Percentiles rank a stretch among this genome's conserved stretches.
These are phyloP conservation scores for Kalmusia sp. DNA, from an alignment of 2,329 filamentous ascomycete species.

Conservation along the genomic window DNA sequence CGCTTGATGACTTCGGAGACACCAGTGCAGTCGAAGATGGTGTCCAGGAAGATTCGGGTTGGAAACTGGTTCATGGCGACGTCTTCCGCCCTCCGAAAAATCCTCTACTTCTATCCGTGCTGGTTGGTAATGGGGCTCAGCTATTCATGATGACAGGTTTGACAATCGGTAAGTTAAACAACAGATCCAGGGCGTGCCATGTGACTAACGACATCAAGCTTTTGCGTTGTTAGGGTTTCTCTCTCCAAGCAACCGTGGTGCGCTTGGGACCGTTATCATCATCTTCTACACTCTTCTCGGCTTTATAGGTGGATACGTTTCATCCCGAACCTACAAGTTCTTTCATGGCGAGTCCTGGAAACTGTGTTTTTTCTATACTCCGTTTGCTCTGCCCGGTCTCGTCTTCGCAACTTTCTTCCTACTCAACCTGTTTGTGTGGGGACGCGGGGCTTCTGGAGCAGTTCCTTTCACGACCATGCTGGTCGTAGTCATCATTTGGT, in stretches of 20 bases:
- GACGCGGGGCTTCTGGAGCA: conserved; percentile 87
- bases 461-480: conserved; percentile 98
- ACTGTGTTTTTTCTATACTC: conserved; percentile 87
- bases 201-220: conserved; percentile 43
- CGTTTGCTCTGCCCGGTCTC: conserved; percentile 81
- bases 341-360: conserved; percentile 95
- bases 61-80: conserved; percentile 97
- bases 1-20: conserved; percentile 85
- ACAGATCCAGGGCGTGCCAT: not conserved
- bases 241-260: conserved; percentile 93
- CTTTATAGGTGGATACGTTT: conserved; percentile 89
- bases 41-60: conserved; percentile 96
- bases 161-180: conserved; percentile 70
- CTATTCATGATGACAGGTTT: conserved; percentile 97
- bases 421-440: conserved; percentile 95
- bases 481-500: conserved; percentile 92
- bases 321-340: conserved; percentile 90
- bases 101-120: conserved; percentile 82
- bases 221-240: conserved; percentile 95
- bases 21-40: conserved; percentile 82
- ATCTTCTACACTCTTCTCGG: conserved; percentile 92
- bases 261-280: conserved; percentile 90
- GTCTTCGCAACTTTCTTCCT: conserved; percentile 92
- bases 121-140: conserved; percentile 93
- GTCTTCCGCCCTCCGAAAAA: conserved; percentile 89